Base-by-base conservation (phyloP, 202 grass and related monocot genomes). In the Cymbopogon flexuosus region DNA sequence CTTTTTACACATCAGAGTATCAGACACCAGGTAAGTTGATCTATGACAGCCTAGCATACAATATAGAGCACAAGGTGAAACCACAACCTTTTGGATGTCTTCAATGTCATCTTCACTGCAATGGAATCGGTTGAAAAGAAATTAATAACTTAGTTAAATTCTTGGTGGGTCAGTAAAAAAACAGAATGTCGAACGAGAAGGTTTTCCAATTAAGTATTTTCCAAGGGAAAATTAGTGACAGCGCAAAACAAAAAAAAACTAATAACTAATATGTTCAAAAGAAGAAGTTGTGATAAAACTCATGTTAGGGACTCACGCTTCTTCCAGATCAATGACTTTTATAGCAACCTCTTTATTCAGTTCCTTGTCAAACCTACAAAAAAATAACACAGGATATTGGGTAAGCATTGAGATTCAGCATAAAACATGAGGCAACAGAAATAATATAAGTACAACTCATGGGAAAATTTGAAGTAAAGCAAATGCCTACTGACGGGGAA, bases 251-350 rank as follows among this genome's bases (percentile, higher is more conserved):
- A 56, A 56, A 22, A 57, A 57, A 39, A 76, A 9, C 21, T 71
- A 57, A 60, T 65, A 78, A 66, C 10, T 52, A 76, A 34, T 60
- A 72, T 61, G 39, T 35, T 65, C 43, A 39, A 54, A 49, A 40
- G 68, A 65, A 51, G 29, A 65, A 65, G n/a, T 67, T 72, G 49
- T 64, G 40, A 21, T 77, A 19, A 78, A 78, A 24, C 73, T 62
- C 34, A 73, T 70, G 62, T 46, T 43, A 81, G 65, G 33, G 65
- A 88, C 95, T 89, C 79, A 97, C 95, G 92, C 92, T 93, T 97
- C 95, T 89, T 97, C 95, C n/a, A 97, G 72, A 89, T 97, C 95
- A 73, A 97, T 97, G 72, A 94, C 95, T 89, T 97, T 97, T 73
- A 97, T 97, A 72, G 95, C 95, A 68, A 94, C 95, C 62, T 94